Percentiles rank a stretch among this genome's conserved stretches.
Conservation (phyloP, 1,284 basidiomycete genomes). For the Coniferiporia sulphurascens region DNA sequence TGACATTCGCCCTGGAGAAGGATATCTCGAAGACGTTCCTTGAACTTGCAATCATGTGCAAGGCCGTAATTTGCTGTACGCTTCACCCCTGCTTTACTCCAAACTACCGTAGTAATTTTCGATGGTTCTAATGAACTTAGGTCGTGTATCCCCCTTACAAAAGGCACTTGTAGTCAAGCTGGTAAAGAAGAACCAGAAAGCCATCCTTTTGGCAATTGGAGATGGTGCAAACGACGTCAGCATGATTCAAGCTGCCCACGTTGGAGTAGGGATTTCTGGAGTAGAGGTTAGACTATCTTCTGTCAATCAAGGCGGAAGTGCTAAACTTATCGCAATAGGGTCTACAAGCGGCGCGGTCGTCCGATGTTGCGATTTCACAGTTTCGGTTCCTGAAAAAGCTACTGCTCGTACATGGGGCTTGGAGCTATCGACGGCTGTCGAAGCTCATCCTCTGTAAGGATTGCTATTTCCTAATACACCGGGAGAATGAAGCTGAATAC, state of each 20-base stretch:
- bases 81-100: constrained; percentile 14
- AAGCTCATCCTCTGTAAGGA: constrained; percentile 90
- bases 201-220: constrained; percentile 92
- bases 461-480: constrained; percentile 10
- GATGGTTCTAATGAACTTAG: constrained; percentile 33
- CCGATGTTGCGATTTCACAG: constrained; percentile 97
- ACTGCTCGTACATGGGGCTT: constrained; percentile 94
- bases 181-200: constrained; percentile 93
- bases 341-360: constrained; percentile 93
- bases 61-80: constrained; percentile 95
- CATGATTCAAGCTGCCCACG: constrained; percentile 96
- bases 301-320: background rate
- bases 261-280: constrained; percentile 97
- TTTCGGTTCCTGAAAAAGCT: constrained; percentile 97
- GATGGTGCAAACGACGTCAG: constrained; percentile 97
- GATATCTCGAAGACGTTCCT: constrained; percentile 86
- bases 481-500: background rate
- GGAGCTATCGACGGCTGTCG: constrained; percentile 94
- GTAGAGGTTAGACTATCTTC: constrained; percentile 63
- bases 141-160: constrained; percentile 95
- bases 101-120: background rate
- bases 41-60: constrained; percentile 97
- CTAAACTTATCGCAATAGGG: constrained; percentile 46
- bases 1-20: constrained; percentile 91
- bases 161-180: constrained; percentile 98